Evolutionary conservation across 768 basidiomycete genomes (phyloP), one percentile per base, ranked within the genome.

Genomic region (Sporobolomyces roseus): DNA sequence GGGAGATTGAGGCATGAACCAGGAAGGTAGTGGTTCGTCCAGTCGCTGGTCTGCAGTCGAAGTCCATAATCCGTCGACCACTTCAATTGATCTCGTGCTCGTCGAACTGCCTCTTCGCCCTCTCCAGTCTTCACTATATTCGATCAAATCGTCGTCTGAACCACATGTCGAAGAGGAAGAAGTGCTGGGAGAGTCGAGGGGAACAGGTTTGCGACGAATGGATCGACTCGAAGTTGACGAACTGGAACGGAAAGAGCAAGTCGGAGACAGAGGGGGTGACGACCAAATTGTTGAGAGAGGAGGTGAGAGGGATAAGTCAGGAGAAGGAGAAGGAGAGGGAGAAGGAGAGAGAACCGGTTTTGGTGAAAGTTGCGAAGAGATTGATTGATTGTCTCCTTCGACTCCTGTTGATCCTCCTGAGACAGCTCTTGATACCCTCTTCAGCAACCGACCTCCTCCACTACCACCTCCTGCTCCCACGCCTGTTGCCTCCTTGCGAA

Each of bases 61-160:
- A 3, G 56, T 58, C 56, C 56, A 58, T n/a, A 58, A 30, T 29
- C 56, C 56, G 29, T 58, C 56, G 25, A 58, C 56, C 8, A 58
- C 29, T 45, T 58, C 56, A 25, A 38, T 41, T 14, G n/a, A 56
- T 27, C 21, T 7, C 35, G 8, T 14, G n/a, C n/a, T n/a, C n/a
- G n/a, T n/a, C n/a, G n/a, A n/a, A n/a, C n/a, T n/a, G n/a, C n/a
- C n/a, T n/a, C n/a, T n/a, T n/a, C n/a, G n/a, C n/a, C n/a, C 53
- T 56, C 13, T 4, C 55, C n/a, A 6, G 12, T 56, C 55, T 23
- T n/a, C 12, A 21, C 53, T 14, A 17, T 16, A n/a, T 35, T 36
- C 23, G 9, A 10, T 33, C 36, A 9, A 9, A 41, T 17, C 17
- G 38, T 9, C 9, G 38, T 17, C 9, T 41, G 9, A 9, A 41